These are phyloP conservation scores for Sarcomyxa edulis DNA, from an alignment of 768 basidiomycete genomes.

Conservation along the genomic window DNA sequence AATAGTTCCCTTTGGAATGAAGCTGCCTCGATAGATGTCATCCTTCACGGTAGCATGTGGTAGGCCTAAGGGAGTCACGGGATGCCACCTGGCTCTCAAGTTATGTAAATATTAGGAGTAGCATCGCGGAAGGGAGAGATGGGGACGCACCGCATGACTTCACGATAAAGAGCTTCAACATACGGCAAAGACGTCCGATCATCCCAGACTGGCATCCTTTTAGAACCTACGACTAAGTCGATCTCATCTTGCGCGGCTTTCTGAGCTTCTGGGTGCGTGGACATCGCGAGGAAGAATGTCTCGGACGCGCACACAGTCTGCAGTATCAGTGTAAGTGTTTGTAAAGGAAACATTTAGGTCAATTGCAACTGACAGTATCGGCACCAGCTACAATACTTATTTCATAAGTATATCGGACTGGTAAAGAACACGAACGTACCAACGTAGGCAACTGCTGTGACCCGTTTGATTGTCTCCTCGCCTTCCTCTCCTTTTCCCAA, in stretches of 20 bases:
- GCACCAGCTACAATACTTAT: conserved; percentile 27
- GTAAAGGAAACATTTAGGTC: background rate
- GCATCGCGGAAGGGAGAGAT: too few relatives aligned
- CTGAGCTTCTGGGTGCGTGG: conserved; percentile 21
- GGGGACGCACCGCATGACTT: too few relatives aligned
- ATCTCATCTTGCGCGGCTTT: conserved; percentile 20
- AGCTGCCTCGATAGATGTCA: conserved; percentile 25
- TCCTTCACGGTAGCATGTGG: conserved; percentile 22
- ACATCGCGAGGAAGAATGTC: conserved; percentile 21
- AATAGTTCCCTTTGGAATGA: conserved; percentile 28
- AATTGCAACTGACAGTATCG: conserved; percentile 31
- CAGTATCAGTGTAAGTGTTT: too few relatives aligned
- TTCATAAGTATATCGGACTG: too few relatives aligned
- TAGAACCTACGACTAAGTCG: conserved; percentile 17
- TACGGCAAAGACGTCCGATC: conserved; percentile 16
- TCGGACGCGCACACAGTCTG: background rate
- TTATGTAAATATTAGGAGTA: too few relatives aligned
- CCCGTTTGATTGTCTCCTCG: too few relatives aligned
- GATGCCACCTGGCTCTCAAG: conserved; percentile 12
- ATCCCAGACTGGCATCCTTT: conserved; percentile 17
- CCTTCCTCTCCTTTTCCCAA: too few relatives aligned
- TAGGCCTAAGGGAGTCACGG: conserved; percentile 11
- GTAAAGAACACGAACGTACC: too few relatives aligned
- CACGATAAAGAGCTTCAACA: too few relatives aligned
- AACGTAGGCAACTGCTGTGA: too few relatives aligned